Evolutionary conservation across 2,329 filamentous ascomycete genomes (phyloP), one percentile per base, ranked within the genome.

Genomic region (Colletotrichum somersetense): DNA sequence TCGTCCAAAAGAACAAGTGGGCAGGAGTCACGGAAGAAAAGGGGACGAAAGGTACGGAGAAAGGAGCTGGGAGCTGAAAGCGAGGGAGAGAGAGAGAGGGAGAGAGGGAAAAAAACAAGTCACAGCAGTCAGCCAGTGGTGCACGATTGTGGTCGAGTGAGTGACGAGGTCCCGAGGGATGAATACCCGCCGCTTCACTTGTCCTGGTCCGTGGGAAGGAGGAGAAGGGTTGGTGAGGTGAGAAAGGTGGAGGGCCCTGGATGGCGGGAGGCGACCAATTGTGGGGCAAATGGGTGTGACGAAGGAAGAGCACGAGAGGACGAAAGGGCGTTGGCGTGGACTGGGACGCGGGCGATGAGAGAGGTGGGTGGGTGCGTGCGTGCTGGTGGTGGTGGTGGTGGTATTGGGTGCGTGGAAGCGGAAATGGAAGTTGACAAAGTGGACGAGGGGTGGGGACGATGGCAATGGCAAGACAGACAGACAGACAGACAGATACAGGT

Each of bases 111-210:
- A 50, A 66, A 52, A 50, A 52, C 42, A 52, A 52, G 33, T 42
- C 16, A 55, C 30, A 42, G 46, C 40, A 57, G 58, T 62, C n/a
- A 57, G 40, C 33, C 55, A 52, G 66, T 50, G 44, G 70, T 71
- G 42, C 66, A 62, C 50, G 66, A 52, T 52, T 52, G 65, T 62
- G 66, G 65, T 72, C 38, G 44, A 67, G 70, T 61, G 70, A 70
- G 70, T 65, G 70, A 72, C 66, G 66, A 72, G 50, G 70, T 70
- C 70, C 70, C 70, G 70, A 72, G 70, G 70, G 70, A 72, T 72
- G 70, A 66, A 72, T 72, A 61, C 66, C 59, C 40, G 57, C 33
- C 44, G 65, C 52, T 71, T 44, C 40, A 53, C 59, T 69, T 26
- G 59, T 64, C 18, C 44, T 68, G 26, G 69, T 72, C 69, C 58